These are phyloP conservation scores for Aspergillus taichungensis DNA, from an alignment of 495 filamentous ascomycete genomes.

Conservation along the genomic window DNA sequence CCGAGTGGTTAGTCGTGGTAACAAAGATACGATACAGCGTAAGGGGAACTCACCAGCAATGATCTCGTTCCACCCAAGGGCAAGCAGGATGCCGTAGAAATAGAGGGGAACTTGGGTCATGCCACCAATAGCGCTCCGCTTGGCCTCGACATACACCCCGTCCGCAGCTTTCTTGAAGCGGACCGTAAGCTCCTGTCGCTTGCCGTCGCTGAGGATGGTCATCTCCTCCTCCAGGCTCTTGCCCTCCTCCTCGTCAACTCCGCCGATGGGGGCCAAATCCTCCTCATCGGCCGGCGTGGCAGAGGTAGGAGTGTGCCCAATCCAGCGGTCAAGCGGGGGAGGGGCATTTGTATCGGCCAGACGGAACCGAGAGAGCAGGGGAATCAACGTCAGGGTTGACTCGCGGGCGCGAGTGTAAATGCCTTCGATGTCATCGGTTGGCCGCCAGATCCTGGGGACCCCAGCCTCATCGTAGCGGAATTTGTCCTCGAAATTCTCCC, in stretches of 20 bases:
- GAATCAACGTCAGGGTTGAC: conserved; percentile 81
- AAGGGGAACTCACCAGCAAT: conserved; percentile 59
- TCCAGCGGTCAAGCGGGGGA: conserved; percentile 74
- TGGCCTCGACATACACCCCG: conserved; percentile 94
- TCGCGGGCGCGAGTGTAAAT: conserved; percentile 85
- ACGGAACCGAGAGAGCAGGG: conserved; percentile 77
- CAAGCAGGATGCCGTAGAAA: conserved; percentile 82
- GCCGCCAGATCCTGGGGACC: conserved; percentile 93
- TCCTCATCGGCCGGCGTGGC: conserved; percentile 80
- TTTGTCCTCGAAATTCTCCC: conserved; percentile 98
- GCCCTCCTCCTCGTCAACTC: conserved; percentile 85
- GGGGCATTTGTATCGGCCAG: conserved; percentile 57
- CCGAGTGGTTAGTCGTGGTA: neutral
- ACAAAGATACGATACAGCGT: neutral
- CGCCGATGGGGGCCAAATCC: conserved; percentile 74
- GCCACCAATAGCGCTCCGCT: conserved; percentile 90
- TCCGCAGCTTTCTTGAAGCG: conserved; percentile 97
- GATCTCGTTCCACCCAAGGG: conserved; percentile 96
- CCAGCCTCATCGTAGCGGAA: conserved; percentile 96
- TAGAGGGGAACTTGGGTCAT: conserved; percentile 91
- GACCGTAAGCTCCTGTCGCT: conserved; percentile 80
- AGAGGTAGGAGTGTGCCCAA: conserved; percentile 69
- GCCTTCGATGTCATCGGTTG: conserved; percentile 94
- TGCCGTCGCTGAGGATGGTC: conserved; percentile 81
- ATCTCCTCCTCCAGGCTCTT: conserved; percentile 93